Conservation (phyloP, 805 yeast genomes). For the Myxozyma udenii region DNA sequence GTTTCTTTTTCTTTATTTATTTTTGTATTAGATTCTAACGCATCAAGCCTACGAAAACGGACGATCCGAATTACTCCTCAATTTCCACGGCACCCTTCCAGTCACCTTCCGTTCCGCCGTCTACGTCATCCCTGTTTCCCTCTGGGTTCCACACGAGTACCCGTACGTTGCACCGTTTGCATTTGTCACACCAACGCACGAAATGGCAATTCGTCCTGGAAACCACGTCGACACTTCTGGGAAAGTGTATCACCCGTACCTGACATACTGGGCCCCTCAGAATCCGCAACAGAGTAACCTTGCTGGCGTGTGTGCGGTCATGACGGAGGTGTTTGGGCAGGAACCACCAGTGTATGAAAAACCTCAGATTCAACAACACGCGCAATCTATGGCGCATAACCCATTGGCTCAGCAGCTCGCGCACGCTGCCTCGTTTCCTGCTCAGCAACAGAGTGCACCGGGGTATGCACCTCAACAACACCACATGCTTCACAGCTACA, state of each 20-base stretch:
- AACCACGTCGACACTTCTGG: conserved; percentile 72
- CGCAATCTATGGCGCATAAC: conserved; percentile 1
- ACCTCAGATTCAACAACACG: conserved; percentile 31
- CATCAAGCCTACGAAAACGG: conserved; percentile 53
- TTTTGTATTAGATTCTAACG: background rate
- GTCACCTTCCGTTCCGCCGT: conserved; percentile 34
- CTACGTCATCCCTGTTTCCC: conserved; percentile 55
- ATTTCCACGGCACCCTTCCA: conserved; percentile 58
- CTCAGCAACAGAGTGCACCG: conserved; percentile 4
- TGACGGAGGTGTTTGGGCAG: conserved; percentile 41
- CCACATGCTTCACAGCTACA: background rate
- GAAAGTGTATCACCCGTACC: conserved; percentile 61
- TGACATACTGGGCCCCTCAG: conserved; percentile 54
- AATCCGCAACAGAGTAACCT: conserved; percentile 36
- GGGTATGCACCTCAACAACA: conserved; percentile 1
- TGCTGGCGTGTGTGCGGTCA: conserved; percentile 37
- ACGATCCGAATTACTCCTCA: conserved; percentile 54
- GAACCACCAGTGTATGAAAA: conserved; percentile 49
- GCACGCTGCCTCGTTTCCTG: background rate
- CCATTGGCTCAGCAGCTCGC: conserved; percentile 4
- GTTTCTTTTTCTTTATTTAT: conserved; percentile 5
- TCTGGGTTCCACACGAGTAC: conserved; percentile 75
- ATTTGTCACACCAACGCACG: conserved; percentile 55
- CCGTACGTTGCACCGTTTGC: conserved; percentile 69
- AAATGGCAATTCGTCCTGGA: conserved; percentile 53